These are phyloP conservation scores for Volvox africanus DNA, from an alignment of 139 green algal genomes.

Conservation along the genomic window DNA sequence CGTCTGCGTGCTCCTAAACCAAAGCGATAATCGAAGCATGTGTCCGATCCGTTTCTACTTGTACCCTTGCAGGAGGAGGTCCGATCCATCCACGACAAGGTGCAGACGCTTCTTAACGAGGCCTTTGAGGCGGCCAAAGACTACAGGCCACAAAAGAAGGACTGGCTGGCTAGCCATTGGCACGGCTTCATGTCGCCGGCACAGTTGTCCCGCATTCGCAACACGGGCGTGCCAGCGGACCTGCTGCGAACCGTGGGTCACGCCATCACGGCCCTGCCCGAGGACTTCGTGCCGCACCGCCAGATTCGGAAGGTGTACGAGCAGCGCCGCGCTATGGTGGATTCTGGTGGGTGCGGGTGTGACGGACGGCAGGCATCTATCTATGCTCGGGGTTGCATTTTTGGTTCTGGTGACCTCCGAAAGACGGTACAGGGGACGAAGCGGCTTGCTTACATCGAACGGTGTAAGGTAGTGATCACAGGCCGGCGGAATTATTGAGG, in stretches of 20 bases:
- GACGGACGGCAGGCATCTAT: too few relatives aligned
- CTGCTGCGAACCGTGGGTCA: conserved; percentile 82
- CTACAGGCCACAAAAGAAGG: conserved; percentile 83
- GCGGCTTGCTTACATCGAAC: too few relatives aligned
- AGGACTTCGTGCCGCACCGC: conserved; percentile 88
- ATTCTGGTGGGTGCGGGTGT: conserved; percentile 58
- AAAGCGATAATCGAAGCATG: too few relatives aligned
- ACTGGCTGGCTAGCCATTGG: conserved; percentile 95
- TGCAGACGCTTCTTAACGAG: conserved; percentile 80
- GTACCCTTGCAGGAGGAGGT: conserved; percentile 77
- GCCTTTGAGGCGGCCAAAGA: conserved; percentile 88
- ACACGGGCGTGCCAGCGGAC: conserved; percentile 85
- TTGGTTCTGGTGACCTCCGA: too few relatives aligned
- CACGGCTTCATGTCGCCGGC: conserved; percentile 92
- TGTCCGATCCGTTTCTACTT: too few relatives aligned
- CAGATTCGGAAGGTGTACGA: conserved; percentile 86
- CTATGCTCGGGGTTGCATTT: too few relatives aligned
- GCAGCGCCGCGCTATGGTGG: conserved; percentile 82
- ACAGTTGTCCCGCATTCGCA: conserved; percentile 91
- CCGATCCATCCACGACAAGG: conserved; percentile 69
- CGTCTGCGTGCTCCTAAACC: too few relatives aligned
- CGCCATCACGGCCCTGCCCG: conserved; percentile 88
- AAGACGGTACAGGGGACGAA: too few relatives aligned
- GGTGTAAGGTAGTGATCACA: too few relatives aligned
- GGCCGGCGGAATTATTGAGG: too few relatives aligned